Conservation (phyloP, 1,139 yeast genomes). For the Hyphopichia buzzinii region DNA sequence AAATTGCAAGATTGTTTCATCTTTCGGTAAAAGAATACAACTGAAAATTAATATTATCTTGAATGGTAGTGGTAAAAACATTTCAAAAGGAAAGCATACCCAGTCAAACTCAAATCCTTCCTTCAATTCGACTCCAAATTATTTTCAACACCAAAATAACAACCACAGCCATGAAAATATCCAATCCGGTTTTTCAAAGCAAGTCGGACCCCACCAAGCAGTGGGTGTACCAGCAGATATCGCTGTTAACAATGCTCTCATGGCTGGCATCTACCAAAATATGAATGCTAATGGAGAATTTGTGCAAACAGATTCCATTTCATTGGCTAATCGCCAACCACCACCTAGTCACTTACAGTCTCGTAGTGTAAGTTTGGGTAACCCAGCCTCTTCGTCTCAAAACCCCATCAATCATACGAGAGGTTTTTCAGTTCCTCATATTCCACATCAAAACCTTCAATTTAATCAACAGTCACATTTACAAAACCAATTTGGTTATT, state of each 20-base stretch:
- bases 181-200: neutral
- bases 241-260: neutral
- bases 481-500: constrained; percentile 2
- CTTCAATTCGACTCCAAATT: constrained; percentile 6
- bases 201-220: neutral
- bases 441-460: neutral
- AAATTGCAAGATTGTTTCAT: constrained; percentile 42
- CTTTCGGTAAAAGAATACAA: constrained; percentile 48
- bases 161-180: neutral
- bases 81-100: constrained; percentile 1
- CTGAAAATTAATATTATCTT: constrained; percentile 41
- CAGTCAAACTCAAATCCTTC: neutral
- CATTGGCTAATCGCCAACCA: neutral
- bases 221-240: neutral
- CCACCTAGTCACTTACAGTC: neutral
- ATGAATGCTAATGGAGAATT: constrained; percentile 37
- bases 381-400: neutral
- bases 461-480: constrained; percentile 1
- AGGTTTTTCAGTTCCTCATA: constrained; percentile 5
- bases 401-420: constrained; percentile 1
- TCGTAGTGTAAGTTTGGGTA: constrained; percentile 4
- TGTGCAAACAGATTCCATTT: constrained; percentile 7
- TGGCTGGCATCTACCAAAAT: constrained; percentile 10
- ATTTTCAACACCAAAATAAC: neutral
- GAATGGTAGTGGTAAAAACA: constrained; percentile 8